A percentile compares a stretch with the other conserved stretches of the same genome.
phyloP scores from a whole-genome alignment of 805 yeast species.

The Grigorovia yakushimaensis region DNA sequence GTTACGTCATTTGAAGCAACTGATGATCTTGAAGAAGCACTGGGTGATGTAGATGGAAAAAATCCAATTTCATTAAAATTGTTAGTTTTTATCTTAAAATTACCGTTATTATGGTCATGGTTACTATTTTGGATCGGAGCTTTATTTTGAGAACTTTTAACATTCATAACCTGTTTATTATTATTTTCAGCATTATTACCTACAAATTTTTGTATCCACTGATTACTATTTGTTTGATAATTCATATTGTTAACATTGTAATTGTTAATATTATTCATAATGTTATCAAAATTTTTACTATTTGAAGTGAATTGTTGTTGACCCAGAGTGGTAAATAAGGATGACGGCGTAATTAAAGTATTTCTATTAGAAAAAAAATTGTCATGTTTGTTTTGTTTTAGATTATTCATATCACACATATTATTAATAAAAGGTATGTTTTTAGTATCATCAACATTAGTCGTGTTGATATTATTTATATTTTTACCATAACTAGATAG shows the following conservation, averaged over 20 bases:
- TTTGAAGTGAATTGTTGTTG: neutral
- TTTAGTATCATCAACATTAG: neutral
- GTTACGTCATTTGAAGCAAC: neutral
- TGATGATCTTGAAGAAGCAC: constrained; percentile 1
- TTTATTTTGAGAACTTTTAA: neutral
- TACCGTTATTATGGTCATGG: neutral
- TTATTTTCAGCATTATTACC: neutral
- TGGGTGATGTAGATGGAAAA: constrained; percentile 2
- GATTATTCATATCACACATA: neutral
- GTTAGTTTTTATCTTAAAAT: constrained; percentile 20
- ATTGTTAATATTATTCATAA: neutral
- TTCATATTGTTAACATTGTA: neutral
- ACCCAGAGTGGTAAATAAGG: neutral
- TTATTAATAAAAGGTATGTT: neutral
- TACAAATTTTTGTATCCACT: constrained; percentile 9
- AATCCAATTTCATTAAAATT: constrained; percentile 51
- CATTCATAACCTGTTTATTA: neutral
- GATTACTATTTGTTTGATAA: constrained; percentile 3
- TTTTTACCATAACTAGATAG: neutral
- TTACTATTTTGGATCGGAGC: neutral
- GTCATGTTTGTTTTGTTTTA: neutral
- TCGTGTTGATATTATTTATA: neutral
- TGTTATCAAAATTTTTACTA: neutral
- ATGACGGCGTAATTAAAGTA: neutral
- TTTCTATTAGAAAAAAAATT: neutral